Evolutionary conservation across 2,329 filamentous ascomycete genomes (phyloP), one percentile per base, ranked within the genome.

Genomic region (Catunica adiposa): DNA sequence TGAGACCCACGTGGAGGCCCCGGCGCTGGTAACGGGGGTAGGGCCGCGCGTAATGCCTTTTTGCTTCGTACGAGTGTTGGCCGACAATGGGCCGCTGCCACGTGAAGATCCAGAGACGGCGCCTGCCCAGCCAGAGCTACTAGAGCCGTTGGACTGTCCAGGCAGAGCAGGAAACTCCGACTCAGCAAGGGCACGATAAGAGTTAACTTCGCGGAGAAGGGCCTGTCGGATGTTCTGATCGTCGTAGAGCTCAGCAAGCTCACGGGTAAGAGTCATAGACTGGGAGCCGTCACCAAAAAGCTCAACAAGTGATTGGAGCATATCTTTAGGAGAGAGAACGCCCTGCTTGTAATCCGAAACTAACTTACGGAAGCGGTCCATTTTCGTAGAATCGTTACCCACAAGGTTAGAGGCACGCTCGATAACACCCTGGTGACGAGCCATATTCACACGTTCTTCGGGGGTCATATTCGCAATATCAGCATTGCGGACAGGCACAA

Each of bases 101-200:
- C 67, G 67, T 52, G 66, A 89, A 66, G 60, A 90, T 71, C 67
- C 78, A 58, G 67, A 71, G 0, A 79, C 79, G 0, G 75, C 86
- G 46, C 66, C 71, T 60, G 67, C 80, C 80, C 84, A 79, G 58
- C 77, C 78, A 56, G 71, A 76, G 8, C 69, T 76, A 7, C 74
- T 70, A 0, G 29, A 34, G 76, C 76, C 0, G 77, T 76, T 3
- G 72, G 75, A 25, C 82, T 81, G 38, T 82, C 84, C 84, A 1
- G 90, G 89, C 0, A 97, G 73, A 1, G 86, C 87, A 0, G 90
- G 90, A 62, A 96, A 97, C 66, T 96, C 89, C 5, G 29, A 34
- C 68, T 96, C 89, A 61, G 94, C 94, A 69, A 94, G 92, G 38
- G 89, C 89, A 50, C 87, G 86, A 87, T 90, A 96, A 68, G 95